Base-by-base conservation (phyloP, 371 early-diverging fungal species). In the Mucor velutinosus region DNA sequence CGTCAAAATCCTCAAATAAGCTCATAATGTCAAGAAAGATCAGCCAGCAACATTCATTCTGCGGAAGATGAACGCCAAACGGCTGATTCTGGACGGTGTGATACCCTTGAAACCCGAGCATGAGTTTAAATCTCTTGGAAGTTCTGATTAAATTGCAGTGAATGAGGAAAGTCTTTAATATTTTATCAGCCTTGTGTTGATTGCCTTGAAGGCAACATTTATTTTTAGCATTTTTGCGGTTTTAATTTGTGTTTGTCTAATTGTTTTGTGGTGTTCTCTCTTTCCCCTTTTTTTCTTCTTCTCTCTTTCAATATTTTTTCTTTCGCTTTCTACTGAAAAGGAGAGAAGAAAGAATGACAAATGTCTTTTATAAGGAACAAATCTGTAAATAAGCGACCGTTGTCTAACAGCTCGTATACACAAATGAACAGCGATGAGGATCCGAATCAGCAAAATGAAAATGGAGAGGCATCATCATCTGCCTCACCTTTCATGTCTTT, bases 311-410 rank as follows among this genome's bases (percentile, higher is more conserved):
- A 27, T 33, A 7, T 49, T 49, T 49, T 49, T 49, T 23, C 14
- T 11, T 23, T 49, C 21, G 10, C 14, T 51, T 51, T 23, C 12
- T 51, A 25, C 23, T 27, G 27, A 53, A 53, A 53, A 27, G 53
- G 53, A 53, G 53, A 53, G 3, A 2, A 27, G 53, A 53, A 25
- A 53, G 21, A 25, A 68, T 62, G 62, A 69, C 67, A 47, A 60
- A 63, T 67, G 51, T 64, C 59, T 69, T 65, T 58, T 35, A 47
- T 58, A 59, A 32, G 59, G 37, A 65, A 58, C 27, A 58, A 45
- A 59, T 35, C 37, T 64, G 30, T 45, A 43, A 39, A 21, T 43
- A 61, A 61, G 45, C 23, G 29, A 30, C 47, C 19, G 17, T 7
- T 29, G 6, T 41, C 56, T 5, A 64, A 35, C 1, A 65, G 33